Evolutionary conservation across 768 basidiomycete species (phyloP).

Genomic region (Tulasnella sp.): DNA sequence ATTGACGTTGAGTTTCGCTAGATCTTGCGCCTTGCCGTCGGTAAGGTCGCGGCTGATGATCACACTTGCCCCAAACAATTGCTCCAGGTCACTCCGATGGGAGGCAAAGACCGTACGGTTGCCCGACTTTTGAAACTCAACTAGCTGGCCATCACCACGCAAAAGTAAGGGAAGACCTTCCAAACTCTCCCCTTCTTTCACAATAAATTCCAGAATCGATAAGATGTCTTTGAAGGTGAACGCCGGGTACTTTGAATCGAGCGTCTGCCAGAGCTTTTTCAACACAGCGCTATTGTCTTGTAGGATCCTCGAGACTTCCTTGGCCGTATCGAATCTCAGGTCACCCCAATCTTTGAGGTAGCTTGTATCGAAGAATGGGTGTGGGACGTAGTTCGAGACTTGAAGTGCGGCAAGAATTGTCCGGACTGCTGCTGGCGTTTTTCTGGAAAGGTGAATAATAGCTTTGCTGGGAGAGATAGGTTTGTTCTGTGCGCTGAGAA

Average conservation of each 20-base stretch:
- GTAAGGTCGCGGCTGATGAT: neutral
- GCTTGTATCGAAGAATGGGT: neutral
- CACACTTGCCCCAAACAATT: neutral
- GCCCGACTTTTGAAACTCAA: neutral
- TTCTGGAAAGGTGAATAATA: neutral
- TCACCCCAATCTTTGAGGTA: too few relatives aligned
- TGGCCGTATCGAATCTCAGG: neutral
- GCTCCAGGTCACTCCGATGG: neutral
- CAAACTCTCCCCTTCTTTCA: neutral
- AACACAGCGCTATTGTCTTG: neutral
- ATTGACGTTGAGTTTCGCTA: neutral
- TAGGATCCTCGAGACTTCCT: neutral
- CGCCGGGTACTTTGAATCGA: too few relatives aligned
- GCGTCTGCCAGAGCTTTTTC: neutral
- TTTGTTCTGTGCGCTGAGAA: neutral
- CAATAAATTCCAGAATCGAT: neutral
- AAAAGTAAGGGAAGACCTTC: neutral
- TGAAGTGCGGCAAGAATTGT: neutral
- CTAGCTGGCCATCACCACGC: neutral
- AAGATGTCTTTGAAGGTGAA: too few relatives aligned
- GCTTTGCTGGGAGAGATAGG: neutral
- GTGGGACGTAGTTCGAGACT: neutral
- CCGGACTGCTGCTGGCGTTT: neutral
- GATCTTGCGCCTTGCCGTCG: neutral
- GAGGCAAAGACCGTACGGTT: neutral